These are phyloP conservation scores for Rhizophagus clarus DNA, from an alignment of 192 early-diverging fungal genomes.

Conservation along the genomic window DNA sequence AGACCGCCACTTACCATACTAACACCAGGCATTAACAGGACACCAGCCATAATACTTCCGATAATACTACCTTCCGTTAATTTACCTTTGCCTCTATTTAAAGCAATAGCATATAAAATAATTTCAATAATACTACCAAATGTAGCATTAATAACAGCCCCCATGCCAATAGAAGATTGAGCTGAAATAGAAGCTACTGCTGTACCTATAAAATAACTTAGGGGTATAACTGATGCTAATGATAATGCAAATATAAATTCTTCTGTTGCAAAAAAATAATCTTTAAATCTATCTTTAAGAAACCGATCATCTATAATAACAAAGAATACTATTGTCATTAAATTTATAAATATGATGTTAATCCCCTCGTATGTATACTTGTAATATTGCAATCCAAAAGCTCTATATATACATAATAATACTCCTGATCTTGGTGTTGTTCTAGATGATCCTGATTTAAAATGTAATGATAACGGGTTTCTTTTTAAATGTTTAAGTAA, in stretches of 20 bases:
- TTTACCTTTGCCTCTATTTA: constrained; percentile 82
- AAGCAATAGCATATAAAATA: constrained; percentile 87
- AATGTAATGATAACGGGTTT: constrained; percentile 75
- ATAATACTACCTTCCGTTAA: constrained; percentile 92
- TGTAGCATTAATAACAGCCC: constrained; percentile 96
- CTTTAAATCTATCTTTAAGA: constrained; percentile 45
- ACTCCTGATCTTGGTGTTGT: constrained; percentile 50
- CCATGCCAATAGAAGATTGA: constrained; percentile 89
- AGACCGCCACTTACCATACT: constrained; percentile 93
- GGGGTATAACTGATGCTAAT: constrained; percentile 83
- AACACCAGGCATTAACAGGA: constrained; percentile 90
- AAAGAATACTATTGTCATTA: constrained; percentile 82
- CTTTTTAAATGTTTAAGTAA: constrained; percentile 76
- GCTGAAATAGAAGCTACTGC: constrained; percentile 96
- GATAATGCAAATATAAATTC: constrained; percentile 62
- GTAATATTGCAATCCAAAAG: constrained; percentile 92
- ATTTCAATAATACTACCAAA: constrained; percentile 97
- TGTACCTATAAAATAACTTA: constrained; percentile 97
- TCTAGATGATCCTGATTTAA: constrained; percentile 58
- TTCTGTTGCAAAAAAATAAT: constrained; percentile 48
- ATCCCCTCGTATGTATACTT: constrained; percentile 96
- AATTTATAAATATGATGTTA: constrained; percentile 96
- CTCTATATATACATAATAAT: constrained; percentile 86
- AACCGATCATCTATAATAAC: constrained; percentile 81
- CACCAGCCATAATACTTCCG: constrained; percentile 86